Evolutionary conservation across 2,329 filamentous ascomycete species (phyloP), one percentile per base, ranked within the genome.

Genomic region (Atkinsonella hypoxylon): DNA sequence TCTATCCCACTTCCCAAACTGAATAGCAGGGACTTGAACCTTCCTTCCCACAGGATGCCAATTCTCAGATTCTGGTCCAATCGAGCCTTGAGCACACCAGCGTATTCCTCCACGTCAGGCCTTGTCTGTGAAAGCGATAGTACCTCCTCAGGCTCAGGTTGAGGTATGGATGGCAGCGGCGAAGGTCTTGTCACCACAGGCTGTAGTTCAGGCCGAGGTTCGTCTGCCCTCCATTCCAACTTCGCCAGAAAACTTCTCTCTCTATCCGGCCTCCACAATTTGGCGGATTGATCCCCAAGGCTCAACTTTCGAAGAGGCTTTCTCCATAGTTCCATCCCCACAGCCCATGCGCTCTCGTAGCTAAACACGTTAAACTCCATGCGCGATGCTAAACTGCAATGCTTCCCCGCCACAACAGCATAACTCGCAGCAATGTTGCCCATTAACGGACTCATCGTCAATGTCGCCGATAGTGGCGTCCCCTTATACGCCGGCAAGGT

Each of bases 291-390:
- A 1, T 63, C 63, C 6, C 68, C 67, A 6, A 70, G 58, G 22
- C 59, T 66, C 63, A 41, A 68, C 17, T 71, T 67, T 54, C 58
- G 51, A 15, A 69, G 64, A 18, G 73, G 73, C 59, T 81, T 84
- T 61, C 87, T 82, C 91, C 93, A 98, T 42, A 97, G 73, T 70
- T 98, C 93, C 70, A 89, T 87, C 13, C 93, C 93, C 22, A 97
- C 78, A 26, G 89, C 84, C 74, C 95, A 85, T 52, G 93, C 87
- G 63, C 89, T 95, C 71, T 98, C 93, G 71, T 96, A 98, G 64
- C 89, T 95, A 69, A 96, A 97, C 47, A 96, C 86, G 62, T 98
- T 98, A 70, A 98, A 98, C 62, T 94, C 89, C 70, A 97, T 91
- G 47, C 86, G 82, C 20, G 89, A 94, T 56, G 89, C 93, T 47